Base-by-base conservation (phyloP, 2,329 filamentous ascomycete genomes). In the Fusarium sp. region DNA sequence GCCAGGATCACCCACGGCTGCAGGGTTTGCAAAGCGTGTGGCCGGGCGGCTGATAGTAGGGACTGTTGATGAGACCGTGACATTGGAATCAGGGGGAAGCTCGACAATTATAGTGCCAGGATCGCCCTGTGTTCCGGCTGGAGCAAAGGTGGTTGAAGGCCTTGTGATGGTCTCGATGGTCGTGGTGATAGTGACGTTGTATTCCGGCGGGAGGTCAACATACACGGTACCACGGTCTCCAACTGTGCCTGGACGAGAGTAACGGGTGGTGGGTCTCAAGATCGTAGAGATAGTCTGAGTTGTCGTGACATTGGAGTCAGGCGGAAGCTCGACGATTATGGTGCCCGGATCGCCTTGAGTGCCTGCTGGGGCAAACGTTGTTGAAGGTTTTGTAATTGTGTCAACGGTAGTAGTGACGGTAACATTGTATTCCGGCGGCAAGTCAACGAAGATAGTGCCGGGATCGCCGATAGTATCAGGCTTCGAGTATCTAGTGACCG, bases 371-470 rank as follows among this genome's bases (percentile, higher is more conserved):
- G 54, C 45, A 36, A 61, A 72, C 6, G 68, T 69, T 2, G 68
- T 72, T n/a, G 50, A 60, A 11, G 51, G 41, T 26, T 53, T 47
- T 5, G 54, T 68, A 12, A 68, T 64, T 4, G 69, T 58, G 31
- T 51, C 55, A 10, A 72, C 15, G 9, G 56, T 64, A 4, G 58
- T 38, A 4, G 67, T 70, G 5, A 38, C 16, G 4, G 67, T 70
- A 4, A 70, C 65, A 30, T 70, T 70, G 6, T 69, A 68, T 9
- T 69, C 42, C 8, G 65, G 65, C 30, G 67, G 67, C 8, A 69
- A 42, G 24, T 70, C 65, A 18, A 70, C 42, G 2, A 47, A 47
- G 6, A 70, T 28, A 4, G 67, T 70, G 18, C 60, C 59, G 3
- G 67, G 67, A 11, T 70, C 65, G 9, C 65, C 65, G 10, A 36